Evolutionary conservation across 192 early-diverging fungal species (phyloP).

Genomic region (Backusella tuberculispora): DNA sequence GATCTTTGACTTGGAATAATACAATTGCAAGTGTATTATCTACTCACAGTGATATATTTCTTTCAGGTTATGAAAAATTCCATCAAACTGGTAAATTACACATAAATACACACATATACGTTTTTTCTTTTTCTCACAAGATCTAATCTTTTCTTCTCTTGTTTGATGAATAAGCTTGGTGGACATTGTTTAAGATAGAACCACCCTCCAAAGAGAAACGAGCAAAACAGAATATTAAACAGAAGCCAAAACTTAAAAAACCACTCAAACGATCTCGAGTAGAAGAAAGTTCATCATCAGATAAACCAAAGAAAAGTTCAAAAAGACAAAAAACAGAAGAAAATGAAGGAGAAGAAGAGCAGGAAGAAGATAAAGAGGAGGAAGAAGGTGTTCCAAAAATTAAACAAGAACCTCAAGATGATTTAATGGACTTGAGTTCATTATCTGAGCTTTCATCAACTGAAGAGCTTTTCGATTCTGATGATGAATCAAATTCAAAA

Average conservation of each 20-base stretch:
- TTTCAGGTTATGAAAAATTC: conserved; percentile 73
- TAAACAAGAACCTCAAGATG: conserved; percentile 13
- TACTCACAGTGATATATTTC: conserved; percentile 73
- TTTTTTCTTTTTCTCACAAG: not conserved
- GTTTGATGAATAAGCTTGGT: conserved; percentile 41
- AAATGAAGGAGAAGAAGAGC: not conserved
- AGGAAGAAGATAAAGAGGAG: not conserved
- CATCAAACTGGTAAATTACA: conserved; percentile 64
- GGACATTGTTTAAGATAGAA: conserved; percentile 54
- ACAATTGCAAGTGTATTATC: conserved; percentile 84
- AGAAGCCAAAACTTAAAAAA: conserved; percentile 29
- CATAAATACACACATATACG: conserved; percentile 35
- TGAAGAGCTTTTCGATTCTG: conserved; percentile 3
- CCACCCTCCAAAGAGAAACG: conserved; percentile 43
- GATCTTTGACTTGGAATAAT: conserved; percentile 83
- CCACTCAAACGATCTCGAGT: conserved; percentile 24
- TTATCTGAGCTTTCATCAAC: conserved; percentile 34
- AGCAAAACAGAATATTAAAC: not conserved
- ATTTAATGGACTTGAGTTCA: conserved; percentile 24
- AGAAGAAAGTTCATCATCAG: not conserved
- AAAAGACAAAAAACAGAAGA: not conserved
- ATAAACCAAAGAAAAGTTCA: not conserved
- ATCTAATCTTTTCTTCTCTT: too few relatives aligned
- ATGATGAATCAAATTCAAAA: not conserved
- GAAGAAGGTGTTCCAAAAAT: not conserved